Evolutionary conservation across 371 early-diverging fungal species (phyloP).

Genomic region (Mucor circinelloides): DNA sequence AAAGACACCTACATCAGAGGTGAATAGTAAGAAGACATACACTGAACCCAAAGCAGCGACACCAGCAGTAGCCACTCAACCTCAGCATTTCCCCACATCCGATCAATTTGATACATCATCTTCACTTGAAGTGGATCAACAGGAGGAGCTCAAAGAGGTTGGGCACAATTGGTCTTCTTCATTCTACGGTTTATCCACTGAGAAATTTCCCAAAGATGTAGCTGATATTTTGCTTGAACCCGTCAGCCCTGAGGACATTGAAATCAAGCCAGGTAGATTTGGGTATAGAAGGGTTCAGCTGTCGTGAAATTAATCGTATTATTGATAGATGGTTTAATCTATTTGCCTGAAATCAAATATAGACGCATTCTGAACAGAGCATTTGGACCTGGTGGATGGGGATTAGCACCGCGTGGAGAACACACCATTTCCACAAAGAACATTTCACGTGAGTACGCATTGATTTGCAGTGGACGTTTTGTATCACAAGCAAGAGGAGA

Average conservation of each 20-base stretch:
- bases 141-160: constrained; percentile 4
- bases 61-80: neutral
- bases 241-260: constrained; percentile 77
- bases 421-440: constrained; percentile 79
- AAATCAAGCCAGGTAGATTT: constrained; percentile 84
- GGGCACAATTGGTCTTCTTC: constrained; percentile 73
- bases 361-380: constrained; percentile 91
- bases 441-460: constrained; percentile 91
- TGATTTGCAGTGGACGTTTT: constrained; percentile 83
- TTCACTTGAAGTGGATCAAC: neutral
- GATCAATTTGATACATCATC: constrained; percentile 20
- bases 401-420: constrained; percentile 90
- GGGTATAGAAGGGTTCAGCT: too few species aligned
- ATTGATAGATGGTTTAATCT: constrained; percentile 86
- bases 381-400: constrained; percentile 97
- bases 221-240: constrained; percentile 76
- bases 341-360: constrained; percentile 96
- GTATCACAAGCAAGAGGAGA: constrained; percentile 96
- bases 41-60: neutral
- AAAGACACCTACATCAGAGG: neutral
- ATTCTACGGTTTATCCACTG: constrained; percentile 70
- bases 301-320: neutral
- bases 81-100: constrained; percentile 17
- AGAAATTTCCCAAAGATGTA: constrained; percentile 74
- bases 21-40: neutral